A percentile compares a stretch with the other conserved stretches of the same genome.
These are phyloP conservation scores for Phytophthora fragariaefolia DNA, from an alignment of 352 stramenopile species.

Conservation along the genomic window DNA sequence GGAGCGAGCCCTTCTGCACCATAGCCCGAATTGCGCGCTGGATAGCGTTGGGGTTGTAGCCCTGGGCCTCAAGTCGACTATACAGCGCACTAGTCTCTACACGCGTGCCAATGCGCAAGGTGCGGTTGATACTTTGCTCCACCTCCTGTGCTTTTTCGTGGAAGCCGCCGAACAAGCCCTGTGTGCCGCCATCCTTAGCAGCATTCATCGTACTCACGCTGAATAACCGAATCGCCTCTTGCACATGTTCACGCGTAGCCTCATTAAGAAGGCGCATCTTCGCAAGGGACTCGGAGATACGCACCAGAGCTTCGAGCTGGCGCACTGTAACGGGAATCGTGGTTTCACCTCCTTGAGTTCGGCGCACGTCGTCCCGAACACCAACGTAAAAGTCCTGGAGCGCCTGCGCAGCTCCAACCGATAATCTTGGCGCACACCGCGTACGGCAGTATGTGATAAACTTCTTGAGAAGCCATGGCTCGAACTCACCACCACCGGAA, in stretches of 20 bases:
- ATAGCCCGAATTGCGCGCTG: slow-evolving; percentile 86
- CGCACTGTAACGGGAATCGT: slow-evolving; percentile 98
- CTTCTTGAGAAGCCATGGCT: slow-evolving; percentile 95
- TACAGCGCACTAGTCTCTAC: slow-evolving; percentile 86
- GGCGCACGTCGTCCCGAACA: slow-evolving; percentile 96
- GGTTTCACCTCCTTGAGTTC: slow-evolving; percentile 71
- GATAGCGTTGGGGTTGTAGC: slow-evolving; percentile 87
- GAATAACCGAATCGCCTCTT: slow-evolving; percentile 97
- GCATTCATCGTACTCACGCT: slow-evolving; percentile 99
- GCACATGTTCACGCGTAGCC: slow-evolving; percentile 90
- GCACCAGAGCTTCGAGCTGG: slow-evolving; percentile 98
- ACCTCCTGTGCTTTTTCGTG: slow-evolving; percentile 87
- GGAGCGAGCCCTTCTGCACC: slow-evolving; percentile 84
- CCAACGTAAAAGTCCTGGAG: slow-evolving; percentile 98
- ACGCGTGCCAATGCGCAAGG: slow-evolving; percentile 78
- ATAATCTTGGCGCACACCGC: slow-evolving; percentile 94
- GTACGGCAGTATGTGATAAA: slow-evolving; percentile 98
- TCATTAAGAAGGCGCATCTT: slow-evolving; percentile 97
- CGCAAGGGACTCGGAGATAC: slow-evolving; percentile 96
- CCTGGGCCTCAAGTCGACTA: slow-evolving; percentile 79
- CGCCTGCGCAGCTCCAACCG: slow-evolving; percentile 90
- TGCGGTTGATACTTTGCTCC: slow-evolving; percentile 85
- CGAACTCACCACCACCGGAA: slow-evolving; percentile 61
- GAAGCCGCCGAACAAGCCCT: slow-evolving; percentile 79
- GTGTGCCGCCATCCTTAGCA: slow-evolving; percentile 90